Conservation (phyloP, 2,329 filamentous ascomycete genomes). For the Fusarium nematophilum region DNA sequence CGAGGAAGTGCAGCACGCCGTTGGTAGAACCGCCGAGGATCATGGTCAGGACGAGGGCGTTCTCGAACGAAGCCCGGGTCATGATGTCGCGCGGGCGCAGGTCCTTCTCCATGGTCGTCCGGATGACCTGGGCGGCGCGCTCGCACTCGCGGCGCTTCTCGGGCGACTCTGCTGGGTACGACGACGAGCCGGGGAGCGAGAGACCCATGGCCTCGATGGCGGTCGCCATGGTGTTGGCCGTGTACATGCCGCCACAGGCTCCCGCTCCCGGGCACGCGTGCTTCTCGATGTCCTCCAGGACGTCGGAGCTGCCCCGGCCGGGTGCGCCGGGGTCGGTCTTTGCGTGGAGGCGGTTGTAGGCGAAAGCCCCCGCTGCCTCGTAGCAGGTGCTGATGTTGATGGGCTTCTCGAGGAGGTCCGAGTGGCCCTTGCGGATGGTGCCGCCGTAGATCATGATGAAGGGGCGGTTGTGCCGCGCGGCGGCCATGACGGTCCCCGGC, state of each 20-base stretch:
- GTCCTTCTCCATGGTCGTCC: slow-evolving; percentile 81
- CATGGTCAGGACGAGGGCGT: slow-evolving; percentile 91
- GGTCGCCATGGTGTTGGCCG: slow-evolving; percentile 91
- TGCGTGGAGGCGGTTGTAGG: slow-evolving; percentile 81
- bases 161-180: slow-evolving; percentile 82
- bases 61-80: slow-evolving; percentile 85
- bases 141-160: slow-evolving; percentile 90
- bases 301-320: slow-evolving; percentile 77
- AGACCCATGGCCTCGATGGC: slow-evolving; percentile 92
- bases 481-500: slow-evolving; percentile 92
- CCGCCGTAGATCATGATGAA: slow-evolving; percentile 97
- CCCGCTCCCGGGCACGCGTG: slow-evolving; percentile 75
- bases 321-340: slow-evolving; percentile 70
- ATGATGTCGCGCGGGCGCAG: slow-evolving; percentile 84
- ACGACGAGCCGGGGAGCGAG: slow-evolving; percentile 84
- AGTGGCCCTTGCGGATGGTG: slow-evolving; percentile 89
- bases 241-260: slow-evolving; percentile 88
- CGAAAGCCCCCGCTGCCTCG: slow-evolving; percentile 85
- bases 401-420: slow-evolving; percentile 76
- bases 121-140: slow-evolving; percentile 82
- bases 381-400: slow-evolving; percentile 93
- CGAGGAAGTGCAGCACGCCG: slow-evolving; percentile 87
- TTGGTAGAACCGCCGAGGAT: slow-evolving; percentile 92
- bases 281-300: slow-evolving; percentile 84
- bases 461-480: slow-evolving; percentile 89